Conservation (phyloP, 352 stramenopile genomes). For the Labyrinthula sp. region DNA sequence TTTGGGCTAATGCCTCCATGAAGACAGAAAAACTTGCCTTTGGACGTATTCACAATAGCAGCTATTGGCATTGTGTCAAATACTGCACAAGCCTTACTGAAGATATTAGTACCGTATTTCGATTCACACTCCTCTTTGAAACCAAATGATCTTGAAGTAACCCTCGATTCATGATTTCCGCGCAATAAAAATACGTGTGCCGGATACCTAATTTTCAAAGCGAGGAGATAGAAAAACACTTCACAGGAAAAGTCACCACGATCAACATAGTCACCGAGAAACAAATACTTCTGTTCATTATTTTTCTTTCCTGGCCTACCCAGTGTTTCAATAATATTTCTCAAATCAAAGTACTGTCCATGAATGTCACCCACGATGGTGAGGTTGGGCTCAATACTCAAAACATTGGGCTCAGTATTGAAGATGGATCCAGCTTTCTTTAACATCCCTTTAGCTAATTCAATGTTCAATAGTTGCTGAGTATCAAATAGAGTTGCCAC, state of each 20-base stretch:
- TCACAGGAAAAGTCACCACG: conserved; percentile 59
- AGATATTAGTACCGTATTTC: conserved; percentile 45
- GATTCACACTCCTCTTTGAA: conserved; percentile 52
- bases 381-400: conserved; percentile 49
- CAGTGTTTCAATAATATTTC: conserved; percentile 68
- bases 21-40: conserved; percentile 98
- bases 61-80: conserved; percentile 76
- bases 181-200: conserved; percentile 68
- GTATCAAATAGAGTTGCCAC: too few relatives aligned
- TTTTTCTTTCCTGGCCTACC: too few relatives aligned
- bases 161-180: conserved; percentile 60
- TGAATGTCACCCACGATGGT: conserved; percentile 77
- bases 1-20: conserved; percentile 83
- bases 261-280: conserved; percentile 72
- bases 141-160: conserved; percentile 64
- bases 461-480: too few relatives aligned
- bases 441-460: too few relatives aligned
- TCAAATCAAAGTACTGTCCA: conserved; percentile 84
- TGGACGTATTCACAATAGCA: conserved; percentile 85
- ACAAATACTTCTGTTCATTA: conserved; percentile 61
- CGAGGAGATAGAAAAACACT: conserved; percentile 52
- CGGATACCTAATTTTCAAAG: conserved; percentile 60
- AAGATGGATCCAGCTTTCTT: too few relatives aligned
- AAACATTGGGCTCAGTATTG: conserved; percentile 61
- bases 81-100: conserved; percentile 48